Evolutionary conservation across 2,329 filamentous ascomycete genomes (phyloP).

Genomic region (Lasiodiplodia theobromae): DNA sequence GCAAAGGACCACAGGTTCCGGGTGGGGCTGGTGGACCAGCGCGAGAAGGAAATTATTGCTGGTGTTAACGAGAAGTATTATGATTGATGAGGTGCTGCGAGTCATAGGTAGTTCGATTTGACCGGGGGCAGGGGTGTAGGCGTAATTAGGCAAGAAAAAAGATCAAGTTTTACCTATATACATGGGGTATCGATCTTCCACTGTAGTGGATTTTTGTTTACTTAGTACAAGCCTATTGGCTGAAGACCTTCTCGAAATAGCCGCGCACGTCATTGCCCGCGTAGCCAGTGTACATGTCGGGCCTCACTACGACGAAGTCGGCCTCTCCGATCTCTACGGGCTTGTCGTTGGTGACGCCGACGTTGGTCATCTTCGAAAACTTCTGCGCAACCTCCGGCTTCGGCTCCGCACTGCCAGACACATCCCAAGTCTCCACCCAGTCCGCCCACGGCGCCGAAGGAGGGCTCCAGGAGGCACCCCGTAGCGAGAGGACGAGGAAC

Average conservation of each 20-base stretch:
- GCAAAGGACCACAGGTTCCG: slow-evolving; percentile 19
- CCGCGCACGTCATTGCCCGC: slow-evolving; percentile 16
- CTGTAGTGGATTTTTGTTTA: background rate
- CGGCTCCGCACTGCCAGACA: background rate
- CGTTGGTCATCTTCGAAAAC: slow-evolving; percentile 21
- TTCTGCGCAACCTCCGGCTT: background rate
- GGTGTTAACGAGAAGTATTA: slow-evolving; percentile 14
- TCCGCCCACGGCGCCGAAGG: slow-evolving; percentile 23
- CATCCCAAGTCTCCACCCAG: slow-evolving; percentile 26
- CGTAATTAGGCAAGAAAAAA: background rate
- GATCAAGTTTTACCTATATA: background rate
- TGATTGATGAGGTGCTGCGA: background rate
- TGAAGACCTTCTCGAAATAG: slow-evolving; percentile 24
- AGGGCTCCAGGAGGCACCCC: slow-evolving; percentile 8
- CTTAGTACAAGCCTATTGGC: background rate
- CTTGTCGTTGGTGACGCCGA: slow-evolving; percentile 17
- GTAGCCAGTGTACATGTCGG: slow-evolving; percentile 29
- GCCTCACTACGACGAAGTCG: slow-evolving; percentile 19
- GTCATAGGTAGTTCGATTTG: background rate
- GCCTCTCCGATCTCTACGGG: slow-evolving; percentile 10
- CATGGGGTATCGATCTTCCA: slow-evolving; percentile 7
- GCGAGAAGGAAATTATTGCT: slow-evolving; percentile 10
- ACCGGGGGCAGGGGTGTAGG: background rate
- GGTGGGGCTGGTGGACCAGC: slow-evolving; percentile 15
- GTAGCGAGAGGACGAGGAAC: slow-evolving; percentile 27